A percentile compares a stretch with the other conserved stretches of the same genome.
Conservation (phyloP, 495 filamentous ascomycete species). For the Aspergillus homomorphus region DNA sequence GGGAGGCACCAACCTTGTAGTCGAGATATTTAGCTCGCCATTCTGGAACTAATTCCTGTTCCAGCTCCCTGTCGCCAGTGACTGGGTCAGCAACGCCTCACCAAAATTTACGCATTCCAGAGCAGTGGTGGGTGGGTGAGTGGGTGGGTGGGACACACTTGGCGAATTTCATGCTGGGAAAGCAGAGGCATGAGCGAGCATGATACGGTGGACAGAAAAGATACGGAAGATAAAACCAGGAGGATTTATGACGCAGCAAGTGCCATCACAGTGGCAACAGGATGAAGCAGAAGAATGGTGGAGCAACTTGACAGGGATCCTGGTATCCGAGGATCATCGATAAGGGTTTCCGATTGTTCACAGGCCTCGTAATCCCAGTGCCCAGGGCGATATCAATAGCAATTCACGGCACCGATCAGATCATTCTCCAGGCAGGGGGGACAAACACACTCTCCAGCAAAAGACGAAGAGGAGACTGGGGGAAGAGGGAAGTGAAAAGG, state of each 20-base stretch:
- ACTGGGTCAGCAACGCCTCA: slow-evolving; percentile 7
- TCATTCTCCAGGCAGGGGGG: neutral
- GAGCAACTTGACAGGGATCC: neutral
- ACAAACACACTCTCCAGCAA: neutral
- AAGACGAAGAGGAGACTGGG: neutral
- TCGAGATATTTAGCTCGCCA: slow-evolving; percentile 90
- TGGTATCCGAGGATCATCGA: neutral
- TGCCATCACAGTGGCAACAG: neutral
- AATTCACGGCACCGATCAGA: neutral
- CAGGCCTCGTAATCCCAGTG: neutral
- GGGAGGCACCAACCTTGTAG: slow-evolving; percentile 62
- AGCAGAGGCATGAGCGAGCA: slow-evolving; percentile 20
- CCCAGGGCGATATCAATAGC: neutral
- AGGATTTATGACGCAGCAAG: slow-evolving; percentile 2
- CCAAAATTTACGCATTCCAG: slow-evolving; percentile 6
- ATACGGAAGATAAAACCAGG: slow-evolving; percentile 9
- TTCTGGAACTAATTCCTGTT: slow-evolving; percentile 84
- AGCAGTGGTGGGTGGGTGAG: slow-evolving; percentile 6
- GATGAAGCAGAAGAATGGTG: neutral
- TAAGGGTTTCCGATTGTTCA: neutral
- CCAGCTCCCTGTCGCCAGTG: slow-evolving; percentile 60
- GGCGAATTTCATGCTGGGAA: slow-evolving; percentile 58
- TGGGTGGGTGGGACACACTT: slow-evolving; percentile 42
- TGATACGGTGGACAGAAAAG: slow-evolving; percentile 15
- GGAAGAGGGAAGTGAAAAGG: neutral